Evolutionary conservation across 139 green algal genomes (phyloP), one percentile per base, ranked within the genome.

Genomic region (Closterium sp.): DNA sequence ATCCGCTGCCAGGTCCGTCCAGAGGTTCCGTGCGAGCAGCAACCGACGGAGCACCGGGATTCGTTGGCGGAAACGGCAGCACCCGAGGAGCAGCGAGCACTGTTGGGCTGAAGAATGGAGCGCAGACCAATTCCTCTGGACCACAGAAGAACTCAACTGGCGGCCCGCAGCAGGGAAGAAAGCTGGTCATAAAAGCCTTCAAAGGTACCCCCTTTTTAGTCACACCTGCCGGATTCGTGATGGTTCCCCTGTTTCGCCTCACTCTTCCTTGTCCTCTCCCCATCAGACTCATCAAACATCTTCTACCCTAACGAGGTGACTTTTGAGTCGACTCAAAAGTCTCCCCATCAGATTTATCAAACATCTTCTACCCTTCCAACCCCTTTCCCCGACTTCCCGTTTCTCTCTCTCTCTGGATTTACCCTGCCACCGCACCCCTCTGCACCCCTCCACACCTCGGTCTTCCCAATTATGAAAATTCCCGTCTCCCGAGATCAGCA

Each of bases 171-270:
- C 55, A 76, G 16, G 55, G 55, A 25, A 92, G 89, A 33, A 92
- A 92, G 81, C 81, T 92, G 55, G 64, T 87, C 89, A 92, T 92
- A 31, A 92, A 92, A 33, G 83, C 89, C 31, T 92, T 92, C 23
- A 92, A 90, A 92, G 89, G 89, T 92, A 36, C 31, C 84, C 84
- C 25, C 21, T 89, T 32, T 69, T 33, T 89, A 89, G 30, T 89
- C 38, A 31, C 0, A 33, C 30, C 34, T 33, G 30, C 4, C 9
- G 25, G 25, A 23, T 23, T 21, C 28, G 86, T 85, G 10, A 84
- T 66, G 35, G 9, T 76, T 76, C 2, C 55, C 55, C 55, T 76
- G 16, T 2, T 76, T 76, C 4, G 16, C 55, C 55, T 76, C 55
- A 28, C 16, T 76, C 55, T 76, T 28, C 55, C 12, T 76, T 19